These are phyloP conservation scores for Scleromitrula shiraiana DNA, from an alignment of 2,329 filamentous ascomycete species.

Conservation along the genomic window DNA sequence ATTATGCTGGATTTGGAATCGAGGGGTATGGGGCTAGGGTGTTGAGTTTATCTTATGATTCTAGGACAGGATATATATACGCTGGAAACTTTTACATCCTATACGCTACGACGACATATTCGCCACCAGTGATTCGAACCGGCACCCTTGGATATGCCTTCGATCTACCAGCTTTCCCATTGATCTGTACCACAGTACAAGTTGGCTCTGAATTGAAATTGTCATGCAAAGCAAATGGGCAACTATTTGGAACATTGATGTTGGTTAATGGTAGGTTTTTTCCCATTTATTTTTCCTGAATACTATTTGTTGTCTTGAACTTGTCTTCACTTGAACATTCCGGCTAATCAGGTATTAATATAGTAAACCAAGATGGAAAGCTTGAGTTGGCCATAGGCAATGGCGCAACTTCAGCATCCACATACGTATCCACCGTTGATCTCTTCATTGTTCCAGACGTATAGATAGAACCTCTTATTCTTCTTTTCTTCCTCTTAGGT, in stretches of 20 bases:
- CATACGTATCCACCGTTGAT: not conserved
- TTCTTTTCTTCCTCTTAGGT: no score
- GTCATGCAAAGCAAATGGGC: not conserved
- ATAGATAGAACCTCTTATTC: no score
- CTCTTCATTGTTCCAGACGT: not conserved
- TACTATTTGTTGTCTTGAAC: no score
- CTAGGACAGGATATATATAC: not conserved
- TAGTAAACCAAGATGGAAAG: not conserved
- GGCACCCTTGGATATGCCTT: not conserved
- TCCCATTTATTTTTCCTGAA: not conserved
- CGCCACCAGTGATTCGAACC: not conserved
- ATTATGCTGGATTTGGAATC: not conserved
- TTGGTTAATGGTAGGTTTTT: constrained; percentile 1
- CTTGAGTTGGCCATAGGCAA: constrained; percentile 1
- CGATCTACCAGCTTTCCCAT: not conserved
- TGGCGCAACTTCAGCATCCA: not conserved
- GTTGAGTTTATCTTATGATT: not conserved
- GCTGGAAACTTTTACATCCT: not conserved
- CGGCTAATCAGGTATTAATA: not conserved
- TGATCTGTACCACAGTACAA: not conserved
- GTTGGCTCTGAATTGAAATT: not conserved
- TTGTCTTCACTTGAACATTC: no score
- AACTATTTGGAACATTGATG: not conserved
- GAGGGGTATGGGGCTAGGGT: not conserved
- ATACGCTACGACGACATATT: not conserved